Base-by-base conservation (phyloP, 225 moss, liverwort and hornwort species). In the Pseudisothecium myosuroides region DNA sequence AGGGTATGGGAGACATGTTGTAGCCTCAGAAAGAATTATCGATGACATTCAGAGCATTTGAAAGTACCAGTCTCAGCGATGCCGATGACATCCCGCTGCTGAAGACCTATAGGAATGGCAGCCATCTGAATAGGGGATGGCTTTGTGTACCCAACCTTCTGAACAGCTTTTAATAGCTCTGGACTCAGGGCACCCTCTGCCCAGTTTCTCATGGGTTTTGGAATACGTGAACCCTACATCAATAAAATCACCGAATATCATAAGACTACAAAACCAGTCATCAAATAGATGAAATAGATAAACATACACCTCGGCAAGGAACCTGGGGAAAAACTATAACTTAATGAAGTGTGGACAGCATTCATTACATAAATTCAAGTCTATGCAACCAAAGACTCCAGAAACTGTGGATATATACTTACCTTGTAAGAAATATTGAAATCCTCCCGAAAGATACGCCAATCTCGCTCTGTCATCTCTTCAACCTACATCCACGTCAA, bases 101-200 rank as follows among this genome's bases (percentile, higher is more conserved):
- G 96, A 85, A 99, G 97, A 49, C 98, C 98, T 80, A 99, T 96
- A 36, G 98, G 98, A 86, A 99, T 99, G 27, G 98, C 98, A 89
- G 98, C 98, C 98, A 99, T 99, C 89, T 99, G 98, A 92, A 99
- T 99, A 61, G 98, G 97, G 45, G 98, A 99, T 65, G 98, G 98
- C 88, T 99, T 99, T 79, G 96, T 96, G 90, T 99, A 99, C 60
- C 98, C 98, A 77, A 96, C 98, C 91, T 99, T 99, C 67, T 93
- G 94, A 86, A 99, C 97, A 68, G 98, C 98, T 92, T 88, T 99
- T 85, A 99, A 90, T 32, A 99, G 94, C 88, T 99, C 98, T 92
- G 96, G 92, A 92, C 97, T 97, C 76, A 99, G 84, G 58, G 93
- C 90, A 50, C 98, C 98, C 92, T 99, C 98, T 85, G 96, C 96